Conservation (phyloP, 768 basidiomycete genomes). For the Mycena floridula region DNA sequence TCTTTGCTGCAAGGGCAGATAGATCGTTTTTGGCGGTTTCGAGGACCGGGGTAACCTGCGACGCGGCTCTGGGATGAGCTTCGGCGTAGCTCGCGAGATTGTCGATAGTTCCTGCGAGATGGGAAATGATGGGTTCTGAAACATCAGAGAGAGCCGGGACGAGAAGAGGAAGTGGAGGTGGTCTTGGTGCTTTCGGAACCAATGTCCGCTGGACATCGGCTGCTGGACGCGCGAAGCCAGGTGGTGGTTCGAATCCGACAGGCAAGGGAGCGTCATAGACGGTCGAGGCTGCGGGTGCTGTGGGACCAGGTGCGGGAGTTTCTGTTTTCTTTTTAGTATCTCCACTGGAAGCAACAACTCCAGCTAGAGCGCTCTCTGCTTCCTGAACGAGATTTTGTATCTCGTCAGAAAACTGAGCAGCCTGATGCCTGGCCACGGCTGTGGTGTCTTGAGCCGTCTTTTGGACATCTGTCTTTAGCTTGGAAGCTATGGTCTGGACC, state of each 20-base stretch:
- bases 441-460: slow-evolving; percentile 25
- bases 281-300: slow-evolving; percentile 9
- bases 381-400: slow-evolving; percentile 60
- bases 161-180: slow-evolving; percentile 61
- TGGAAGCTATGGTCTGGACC: slow-evolving; percentile 34
- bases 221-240: slow-evolving; percentile 68
- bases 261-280: slow-evolving; percentile 74
- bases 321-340: slow-evolving; percentile 14
- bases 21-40: slow-evolving; percentile 79
- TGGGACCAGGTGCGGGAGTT: slow-evolving; percentile 14
- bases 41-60: slow-evolving; percentile 69
- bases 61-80: slow-evolving; percentile 59
- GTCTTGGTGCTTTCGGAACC: slow-evolving; percentile 20
- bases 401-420: slow-evolving; percentile 52
- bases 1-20: slow-evolving; percentile 64
- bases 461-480: slow-evolving; percentile 44
- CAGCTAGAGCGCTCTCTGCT: slow-evolving; percentile 64
- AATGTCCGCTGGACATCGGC: slow-evolving; percentile 39
- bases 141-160: slow-evolving; percentile 75
- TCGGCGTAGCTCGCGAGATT: slow-evolving; percentile 81
- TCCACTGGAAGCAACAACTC: slow-evolving; percentile 20
- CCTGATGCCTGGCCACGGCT: slow-evolving; percentile 37
- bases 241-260: slow-evolving; percentile 92
- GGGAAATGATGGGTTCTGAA: slow-evolving; percentile 89
- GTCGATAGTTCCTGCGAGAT: slow-evolving; percentile 92